A percentile compares a stretch with the other conserved stretches of the same genome.
phyloP scores from a whole-genome alignment of 2,329 filamentous ascomycete genomes.

The Blumeria graminis region DNA sequence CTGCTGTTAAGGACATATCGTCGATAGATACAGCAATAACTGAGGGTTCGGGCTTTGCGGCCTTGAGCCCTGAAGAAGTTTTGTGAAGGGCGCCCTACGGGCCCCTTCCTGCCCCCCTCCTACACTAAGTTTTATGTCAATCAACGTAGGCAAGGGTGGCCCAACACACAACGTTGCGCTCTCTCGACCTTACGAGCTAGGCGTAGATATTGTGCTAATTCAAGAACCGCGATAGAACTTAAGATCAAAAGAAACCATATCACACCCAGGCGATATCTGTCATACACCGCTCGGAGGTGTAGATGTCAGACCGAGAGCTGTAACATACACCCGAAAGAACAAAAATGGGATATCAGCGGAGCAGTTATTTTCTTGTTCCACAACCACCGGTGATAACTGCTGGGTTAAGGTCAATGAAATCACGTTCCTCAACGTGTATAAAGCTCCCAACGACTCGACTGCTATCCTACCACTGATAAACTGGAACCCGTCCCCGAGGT shows the following conservation, averaged over 20 bases:
- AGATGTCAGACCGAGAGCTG: not conserved
- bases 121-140: not conserved
- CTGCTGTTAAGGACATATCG: too few relatives aligned
- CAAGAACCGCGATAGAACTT: not conserved
- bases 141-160: not conserved
- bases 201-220: not conserved
- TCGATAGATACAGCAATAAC: too few relatives aligned
- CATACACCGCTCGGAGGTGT: not conserved
- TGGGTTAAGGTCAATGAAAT: not conserved
- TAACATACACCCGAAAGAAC: not conserved
- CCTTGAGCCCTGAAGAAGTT: too few relatives aligned
- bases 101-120: not conserved
- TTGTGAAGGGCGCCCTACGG: too few relatives aligned
- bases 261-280: not conserved
- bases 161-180: not conserved
- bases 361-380: not conserved
- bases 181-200: not conserved
- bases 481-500: not conserved
- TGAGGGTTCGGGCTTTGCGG: too few relatives aligned
- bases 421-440: not conserved
- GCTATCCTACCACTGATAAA: not conserved
- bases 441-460: not conserved
- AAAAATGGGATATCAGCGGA: not conserved
- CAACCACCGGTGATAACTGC: not conserved
- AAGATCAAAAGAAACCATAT: not conserved